Base-by-base conservation (phyloP, 805 yeast genomes). In the Metschnikowia kunwiensis region DNA sequence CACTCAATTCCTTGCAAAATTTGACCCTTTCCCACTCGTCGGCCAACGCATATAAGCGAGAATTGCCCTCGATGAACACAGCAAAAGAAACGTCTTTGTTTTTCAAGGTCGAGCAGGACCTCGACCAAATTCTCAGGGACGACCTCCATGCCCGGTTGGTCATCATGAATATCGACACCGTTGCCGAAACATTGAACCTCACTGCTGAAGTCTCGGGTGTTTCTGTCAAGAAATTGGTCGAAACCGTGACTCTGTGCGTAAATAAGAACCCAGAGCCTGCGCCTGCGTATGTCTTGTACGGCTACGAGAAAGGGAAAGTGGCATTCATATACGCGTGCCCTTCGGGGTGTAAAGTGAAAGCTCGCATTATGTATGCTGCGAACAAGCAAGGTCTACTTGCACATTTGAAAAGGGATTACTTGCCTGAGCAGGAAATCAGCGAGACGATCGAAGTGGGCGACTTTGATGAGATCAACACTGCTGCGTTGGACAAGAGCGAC, bases 341-440 rank as follows among this genome's bases (percentile, higher is more conserved):
- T 3, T 78, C 94, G 0, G 88, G 89, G 1, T 82, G 96, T 27
- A 81, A 80, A 60, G 93, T 93, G 26, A 84, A 82, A 58, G 93
- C 88, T 34, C 75, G 97, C 51, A 91, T 91, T 97, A 58, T 88
- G 33, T 87, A 88, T 54, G 97, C 98, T 1, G 76, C 95, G 3
- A 82, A 82, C 43, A 82, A 80, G 54, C 71, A 69, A 34, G 83
- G 82, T 6, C 70, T 83, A 36, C 59, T 79, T 22, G 69, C 66
- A 30, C 68, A 73, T 40, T 63, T 84, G 53, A 67, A 71, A 42
- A 55, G 54, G 1, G 48, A 70, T 23, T 53, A 56, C 7, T 38
- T 37, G 34, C 22, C 38, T 5, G 43, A 38, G 12, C 44, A 49
- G 16, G 39, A 44, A 13, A 57, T 80, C 16, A 68, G 68, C 23